These are phyloP conservation scores for Blastobotrys peoriensis DNA, from an alignment of 805 yeast genomes.

Conservation along the genomic window DNA sequence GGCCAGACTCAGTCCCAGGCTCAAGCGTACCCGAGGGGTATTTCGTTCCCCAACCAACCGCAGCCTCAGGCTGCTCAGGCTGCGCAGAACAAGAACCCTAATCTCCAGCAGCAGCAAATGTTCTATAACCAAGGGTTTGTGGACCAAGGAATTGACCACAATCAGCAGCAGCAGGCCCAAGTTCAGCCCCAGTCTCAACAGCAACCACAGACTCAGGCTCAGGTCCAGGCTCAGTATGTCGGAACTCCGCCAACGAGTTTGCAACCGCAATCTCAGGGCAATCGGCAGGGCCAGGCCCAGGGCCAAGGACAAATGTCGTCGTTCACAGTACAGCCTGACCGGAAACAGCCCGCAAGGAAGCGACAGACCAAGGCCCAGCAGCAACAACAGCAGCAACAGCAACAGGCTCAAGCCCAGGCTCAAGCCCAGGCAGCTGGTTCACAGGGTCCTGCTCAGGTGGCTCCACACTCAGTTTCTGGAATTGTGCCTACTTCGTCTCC, in stretches of 20 bases:
- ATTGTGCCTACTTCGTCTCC: slow-evolving; percentile 14
- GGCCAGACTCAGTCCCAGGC: slow-evolving; percentile 7
- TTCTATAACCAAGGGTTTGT: background rate
- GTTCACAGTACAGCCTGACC: no score
- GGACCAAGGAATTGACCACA: background rate
- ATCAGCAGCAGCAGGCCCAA: slow-evolving; percentile 10
- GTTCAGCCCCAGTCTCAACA: slow-evolving; percentile 23
- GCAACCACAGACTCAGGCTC: slow-evolving; percentile 13
- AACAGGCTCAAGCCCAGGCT: slow-evolving; percentile 10
- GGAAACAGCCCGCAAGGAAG: no score
- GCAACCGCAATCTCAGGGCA: background rate
- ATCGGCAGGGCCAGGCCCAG: background rate
- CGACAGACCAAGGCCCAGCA: slow-evolving; percentile 7
- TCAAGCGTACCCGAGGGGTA: slow-evolving; percentile 18
- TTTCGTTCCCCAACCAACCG: slow-evolving; percentile 19
- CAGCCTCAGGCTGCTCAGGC: slow-evolving; percentile 6
- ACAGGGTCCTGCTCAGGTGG: slow-evolving; percentile 2
- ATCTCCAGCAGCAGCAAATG: slow-evolving; percentile 14
- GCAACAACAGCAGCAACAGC: slow-evolving; percentile 5
- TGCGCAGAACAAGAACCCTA: slow-evolving; percentile 7
- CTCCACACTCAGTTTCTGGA: slow-evolving; percentile 6
- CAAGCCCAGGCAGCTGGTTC: slow-evolving; percentile 5
- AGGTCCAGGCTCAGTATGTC: slow-evolving; percentile 1
- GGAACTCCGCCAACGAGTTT: background rate
- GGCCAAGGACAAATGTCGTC: background rate